phyloP scores from a whole-genome alignment of 2,329 filamentous ascomycete genomes.

The Phyllosticta paracitricarpa region DNA sequence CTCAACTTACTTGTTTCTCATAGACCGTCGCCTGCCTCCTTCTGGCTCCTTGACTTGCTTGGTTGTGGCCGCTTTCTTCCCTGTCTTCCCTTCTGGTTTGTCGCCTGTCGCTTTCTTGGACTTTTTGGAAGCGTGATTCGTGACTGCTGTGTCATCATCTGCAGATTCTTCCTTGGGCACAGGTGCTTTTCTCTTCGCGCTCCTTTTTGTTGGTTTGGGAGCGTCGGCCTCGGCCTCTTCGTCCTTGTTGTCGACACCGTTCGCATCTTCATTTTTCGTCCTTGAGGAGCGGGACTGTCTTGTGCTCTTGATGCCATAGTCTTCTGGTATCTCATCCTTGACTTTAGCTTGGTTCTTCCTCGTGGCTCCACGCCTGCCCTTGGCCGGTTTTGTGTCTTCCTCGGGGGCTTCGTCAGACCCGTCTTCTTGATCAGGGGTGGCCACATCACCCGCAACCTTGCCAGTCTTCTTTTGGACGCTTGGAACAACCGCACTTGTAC shows the following conservation, averaged over 20 bases:
- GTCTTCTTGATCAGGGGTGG: slow-evolving; percentile 17
- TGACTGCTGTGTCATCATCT: background rate
- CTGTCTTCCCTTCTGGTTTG: slow-evolving; percentile 1
- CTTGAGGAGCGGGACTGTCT: background rate
- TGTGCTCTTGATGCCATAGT: background rate
- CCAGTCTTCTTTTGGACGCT: slow-evolving; percentile 75
- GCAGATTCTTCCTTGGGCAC: background rate
- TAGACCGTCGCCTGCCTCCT: background rate
- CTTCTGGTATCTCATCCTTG: slow-evolving; percentile 2
- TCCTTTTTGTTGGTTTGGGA: background rate
- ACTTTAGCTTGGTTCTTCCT: slow-evolving; percentile 3
- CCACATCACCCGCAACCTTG: slow-evolving; percentile 44
- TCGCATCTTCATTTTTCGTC: background rate
- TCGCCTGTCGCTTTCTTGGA: slow-evolving; percentile 10
- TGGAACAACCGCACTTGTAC: slow-evolving; percentile 84
- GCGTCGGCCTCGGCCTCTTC: slow-evolving; percentile 1
- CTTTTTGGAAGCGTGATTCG: background rate
- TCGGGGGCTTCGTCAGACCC: slow-evolving; percentile 16
- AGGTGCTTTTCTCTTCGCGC: background rate
- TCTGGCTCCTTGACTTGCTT: background rate
- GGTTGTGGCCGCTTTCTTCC: background rate
- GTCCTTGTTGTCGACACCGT: slow-evolving; percentile 9
- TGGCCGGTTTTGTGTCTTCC: slow-evolving; percentile 16
- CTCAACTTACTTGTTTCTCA: slow-evolving; percentile 1
- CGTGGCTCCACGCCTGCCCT: slow-evolving; percentile 15